Conservation (phyloP, 192 early-diverging fungal species). For the Entomortierella parvispora region DNA sequence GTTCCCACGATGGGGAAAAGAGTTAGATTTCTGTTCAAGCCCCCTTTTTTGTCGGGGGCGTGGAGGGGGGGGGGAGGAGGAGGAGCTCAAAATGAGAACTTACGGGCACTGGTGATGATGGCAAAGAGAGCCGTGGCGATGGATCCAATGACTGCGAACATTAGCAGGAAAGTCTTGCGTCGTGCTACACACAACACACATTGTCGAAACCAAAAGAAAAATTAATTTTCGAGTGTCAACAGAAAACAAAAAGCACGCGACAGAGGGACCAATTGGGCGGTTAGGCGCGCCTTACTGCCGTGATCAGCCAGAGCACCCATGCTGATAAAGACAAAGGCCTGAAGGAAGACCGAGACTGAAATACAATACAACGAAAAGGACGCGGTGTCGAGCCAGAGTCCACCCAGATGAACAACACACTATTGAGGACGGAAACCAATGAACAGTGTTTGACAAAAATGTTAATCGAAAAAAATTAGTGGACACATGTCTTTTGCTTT, state of each 20-base stretch:
- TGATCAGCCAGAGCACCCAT: conserved; percentile 60
- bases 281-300: conserved; percentile 53
- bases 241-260: background rate
- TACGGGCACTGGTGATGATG: background rate
- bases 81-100: background rate
- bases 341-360: conserved; percentile 54
- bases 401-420: conserved; percentile 40
- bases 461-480: too few species aligned
- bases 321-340: conserved; percentile 58
- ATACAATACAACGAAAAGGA: conserved; percentile 53
- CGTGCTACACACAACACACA: conserved; percentile 20
- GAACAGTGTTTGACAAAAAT: too few species aligned
- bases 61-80: too few species aligned
- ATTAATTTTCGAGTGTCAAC: too few species aligned
- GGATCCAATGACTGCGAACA: conserved; percentile 53
- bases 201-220: background rate
- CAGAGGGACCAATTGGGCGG: too few species aligned
- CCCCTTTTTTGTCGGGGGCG: too few species aligned
- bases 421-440: background rate
- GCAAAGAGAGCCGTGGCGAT: conserved; percentile 52
- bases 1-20: background rate
- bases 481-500: too few species aligned
- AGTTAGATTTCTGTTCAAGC: too few species aligned
- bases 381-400: conserved; percentile 37
- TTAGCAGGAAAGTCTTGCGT: conserved; percentile 54